Evolutionary conservation across 176 grass and related monocot species (phyloP).

Genomic region (Cenchrus americanus): DNA sequence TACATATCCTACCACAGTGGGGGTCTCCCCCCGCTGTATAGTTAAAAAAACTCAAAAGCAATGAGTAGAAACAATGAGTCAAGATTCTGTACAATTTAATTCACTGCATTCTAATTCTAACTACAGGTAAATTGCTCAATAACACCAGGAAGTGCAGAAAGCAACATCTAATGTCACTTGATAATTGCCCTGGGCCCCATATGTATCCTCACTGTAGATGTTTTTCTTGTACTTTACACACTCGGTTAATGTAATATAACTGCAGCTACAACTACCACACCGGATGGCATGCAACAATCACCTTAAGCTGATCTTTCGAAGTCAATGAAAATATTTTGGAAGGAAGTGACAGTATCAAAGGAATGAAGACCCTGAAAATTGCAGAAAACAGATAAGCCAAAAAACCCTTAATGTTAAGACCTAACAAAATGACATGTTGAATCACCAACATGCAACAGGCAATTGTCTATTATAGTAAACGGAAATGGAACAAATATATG

Average conservation of each 20-base stretch:
- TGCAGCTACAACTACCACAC: neutral
- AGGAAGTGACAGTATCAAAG: conserved; percentile 91
- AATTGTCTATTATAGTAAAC: conserved; percentile 2
- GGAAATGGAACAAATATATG: conserved; percentile 1
- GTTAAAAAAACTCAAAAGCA: neutral
- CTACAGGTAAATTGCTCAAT: neutral
- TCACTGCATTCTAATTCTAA: neutral
- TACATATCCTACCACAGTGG: too few relatives aligned
- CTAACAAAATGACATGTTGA: conserved; percentile 8
- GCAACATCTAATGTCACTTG: neutral
- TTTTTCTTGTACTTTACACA: neutral
- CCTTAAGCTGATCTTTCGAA: conserved; percentile 94
- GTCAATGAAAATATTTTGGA: conserved; percentile 85
- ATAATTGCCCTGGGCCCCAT: neutral
- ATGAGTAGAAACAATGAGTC: neutral
- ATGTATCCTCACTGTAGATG: neutral
- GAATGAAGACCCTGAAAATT: conserved; percentile 73
- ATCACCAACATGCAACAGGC: neutral
- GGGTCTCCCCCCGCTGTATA: too few relatives aligned
- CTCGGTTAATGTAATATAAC: neutral
- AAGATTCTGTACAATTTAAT: neutral
- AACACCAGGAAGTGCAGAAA: neutral
- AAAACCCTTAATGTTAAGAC: conserved; percentile 4
- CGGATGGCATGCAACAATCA: conserved; percentile 42
- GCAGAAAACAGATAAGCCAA: conserved; percentile 35